Percentiles rank a stretch among this genome's conserved stretches.
These are phyloP conservation scores for Cordia subcordata DNA, from an alignment of 257 asterid species.

Conservation along the genomic window DNA sequence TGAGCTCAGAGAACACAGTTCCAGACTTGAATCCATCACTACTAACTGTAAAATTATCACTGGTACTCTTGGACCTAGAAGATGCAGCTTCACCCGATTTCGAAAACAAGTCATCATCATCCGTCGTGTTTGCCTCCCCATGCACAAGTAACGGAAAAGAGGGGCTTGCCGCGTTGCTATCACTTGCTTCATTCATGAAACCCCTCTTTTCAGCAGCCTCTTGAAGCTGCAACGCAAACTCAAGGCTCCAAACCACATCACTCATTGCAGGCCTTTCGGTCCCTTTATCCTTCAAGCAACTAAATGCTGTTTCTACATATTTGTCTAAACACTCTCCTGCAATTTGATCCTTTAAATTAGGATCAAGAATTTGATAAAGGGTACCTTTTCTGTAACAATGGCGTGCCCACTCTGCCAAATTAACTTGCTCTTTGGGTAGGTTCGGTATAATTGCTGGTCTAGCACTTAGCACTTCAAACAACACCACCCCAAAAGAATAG, in stretches of 20 bases:
- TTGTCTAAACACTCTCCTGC: slow-evolving; percentile 42
- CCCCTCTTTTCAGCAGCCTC: slow-evolving; percentile 34
- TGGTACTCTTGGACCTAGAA: slow-evolving; percentile 15
- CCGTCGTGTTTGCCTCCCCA: slow-evolving; percentile 12
- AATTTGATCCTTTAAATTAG: slow-evolving; percentile 37
- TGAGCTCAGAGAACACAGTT: slow-evolving; percentile 38
- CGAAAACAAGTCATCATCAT: slow-evolving; percentile 25
- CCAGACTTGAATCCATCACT: slow-evolving; percentile 13
- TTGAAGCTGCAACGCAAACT: slow-evolving; percentile 55
- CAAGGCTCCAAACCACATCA: slow-evolving; percentile 61
- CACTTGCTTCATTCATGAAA: background rate
- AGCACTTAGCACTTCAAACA: slow-evolving; percentile 52
- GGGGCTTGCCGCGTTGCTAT: slow-evolving; percentile 1
- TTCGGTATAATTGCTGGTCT: slow-evolving; percentile 32
- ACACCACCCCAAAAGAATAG: slow-evolving; percentile 64
- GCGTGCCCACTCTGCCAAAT: slow-evolving; percentile 52
- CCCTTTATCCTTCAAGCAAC: slow-evolving; percentile 45
- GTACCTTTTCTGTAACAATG: slow-evolving; percentile 31
- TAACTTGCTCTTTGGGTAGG: slow-evolving; percentile 36
- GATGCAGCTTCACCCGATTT: slow-evolving; percentile 12
- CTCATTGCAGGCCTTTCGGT: slow-evolving; percentile 52
- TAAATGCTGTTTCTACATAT: slow-evolving; percentile 35
- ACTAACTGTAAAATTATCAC: background rate
- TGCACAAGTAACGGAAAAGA: slow-evolving; percentile 6
- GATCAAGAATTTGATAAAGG: slow-evolving; percentile 40